Conservation (phyloP, 805 yeast species). For the Cyberlindnera lachancei region DNA sequence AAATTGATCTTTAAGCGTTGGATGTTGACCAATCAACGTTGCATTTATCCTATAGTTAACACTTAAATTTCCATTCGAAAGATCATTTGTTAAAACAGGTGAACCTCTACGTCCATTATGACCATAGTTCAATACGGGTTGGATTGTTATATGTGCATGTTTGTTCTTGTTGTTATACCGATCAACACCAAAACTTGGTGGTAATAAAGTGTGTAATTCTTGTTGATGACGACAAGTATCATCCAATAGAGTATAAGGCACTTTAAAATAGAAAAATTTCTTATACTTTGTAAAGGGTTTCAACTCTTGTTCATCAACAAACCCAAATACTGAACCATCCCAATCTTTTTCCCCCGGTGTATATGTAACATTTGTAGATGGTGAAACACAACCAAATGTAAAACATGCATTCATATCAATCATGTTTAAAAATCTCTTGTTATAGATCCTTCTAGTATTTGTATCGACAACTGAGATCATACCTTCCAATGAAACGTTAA, state of each 20-base stretch:
- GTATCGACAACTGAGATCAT: slow-evolving; percentile 26
- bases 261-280: slow-evolving; percentile 50
- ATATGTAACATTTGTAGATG: slow-evolving; percentile 41
- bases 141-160: slow-evolving; percentile 25
- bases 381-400: slow-evolving; percentile 45
- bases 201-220: slow-evolving; percentile 29
- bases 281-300: slow-evolving; percentile 44
- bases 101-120: slow-evolving; percentile 43
- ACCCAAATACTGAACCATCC: slow-evolving; percentile 43
- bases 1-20: slow-evolving; percentile 8
- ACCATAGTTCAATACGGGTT: slow-evolving; percentile 38
- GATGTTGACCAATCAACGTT: slow-evolving; percentile 42
- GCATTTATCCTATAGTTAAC: slow-evolving; percentile 51
- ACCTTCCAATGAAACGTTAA: slow-evolving; percentile 45
- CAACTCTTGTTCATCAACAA: slow-evolving; percentile 41
- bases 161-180: slow-evolving; percentile 24
- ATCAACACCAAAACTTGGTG: slow-evolving; percentile 35
- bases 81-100: slow-evolving; percentile 45
- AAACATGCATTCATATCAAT: slow-evolving; percentile 49
- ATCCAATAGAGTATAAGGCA: slow-evolving; percentile 48
- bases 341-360: slow-evolving; percentile 34
- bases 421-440: slow-evolving; percentile 49
- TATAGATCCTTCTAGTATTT: slow-evolving; percentile 26
- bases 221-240: slow-evolving; percentile 42
- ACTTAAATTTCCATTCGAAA: slow-evolving; percentile 38